phyloP scores from a whole-genome alignment of 2,329 filamentous ascomycete genomes.

The Xylariaceae sp. region DNA sequence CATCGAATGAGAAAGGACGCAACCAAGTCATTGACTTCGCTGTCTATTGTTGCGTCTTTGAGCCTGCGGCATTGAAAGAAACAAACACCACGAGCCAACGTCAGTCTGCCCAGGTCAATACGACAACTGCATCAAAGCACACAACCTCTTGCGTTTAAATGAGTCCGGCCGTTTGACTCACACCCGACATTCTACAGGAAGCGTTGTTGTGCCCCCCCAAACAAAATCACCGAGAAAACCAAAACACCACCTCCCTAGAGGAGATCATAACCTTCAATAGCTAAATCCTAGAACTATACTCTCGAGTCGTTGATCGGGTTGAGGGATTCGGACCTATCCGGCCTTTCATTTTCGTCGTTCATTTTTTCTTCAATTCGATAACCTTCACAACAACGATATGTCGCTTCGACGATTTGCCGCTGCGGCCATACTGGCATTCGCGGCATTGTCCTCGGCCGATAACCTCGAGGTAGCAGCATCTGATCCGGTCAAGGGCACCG shows the following conservation, averaged over 20 bases:
- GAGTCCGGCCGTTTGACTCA: constrained; percentile 1
- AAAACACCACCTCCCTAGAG: background rate
- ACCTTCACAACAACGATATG: constrained; percentile 14
- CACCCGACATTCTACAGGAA: background rate
- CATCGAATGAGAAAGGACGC: constrained; percentile 9
- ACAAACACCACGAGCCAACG: constrained; percentile 3
- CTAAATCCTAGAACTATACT: constrained; percentile 11
- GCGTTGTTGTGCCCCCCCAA: background rate
- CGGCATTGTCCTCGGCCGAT: constrained; percentile 15
- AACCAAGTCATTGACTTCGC: constrained; percentile 11
- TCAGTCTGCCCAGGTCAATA: background rate
- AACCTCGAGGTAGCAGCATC: constrained; percentile 30
- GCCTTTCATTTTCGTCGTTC: constrained; percentile 4
- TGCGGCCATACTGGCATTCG: constrained; percentile 22
- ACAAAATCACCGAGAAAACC: background rate
- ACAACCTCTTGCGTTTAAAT: constrained; percentile 9
- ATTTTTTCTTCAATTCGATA: constrained; percentile 1
- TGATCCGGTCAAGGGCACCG: constrained; percentile 31
- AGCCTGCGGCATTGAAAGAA: constrained; percentile 5
- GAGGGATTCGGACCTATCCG: constrained; percentile 14
- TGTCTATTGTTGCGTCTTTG: constrained; percentile 17
- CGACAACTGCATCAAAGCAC: background rate
- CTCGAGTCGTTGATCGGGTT: constrained; percentile 26
- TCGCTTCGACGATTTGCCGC: constrained; percentile 22
- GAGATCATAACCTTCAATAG: background rate